These are phyloP conservation scores for Globisporangium sylvaticum DNA, from an alignment of 352 stramenopile species.

Conservation along the genomic window DNA sequence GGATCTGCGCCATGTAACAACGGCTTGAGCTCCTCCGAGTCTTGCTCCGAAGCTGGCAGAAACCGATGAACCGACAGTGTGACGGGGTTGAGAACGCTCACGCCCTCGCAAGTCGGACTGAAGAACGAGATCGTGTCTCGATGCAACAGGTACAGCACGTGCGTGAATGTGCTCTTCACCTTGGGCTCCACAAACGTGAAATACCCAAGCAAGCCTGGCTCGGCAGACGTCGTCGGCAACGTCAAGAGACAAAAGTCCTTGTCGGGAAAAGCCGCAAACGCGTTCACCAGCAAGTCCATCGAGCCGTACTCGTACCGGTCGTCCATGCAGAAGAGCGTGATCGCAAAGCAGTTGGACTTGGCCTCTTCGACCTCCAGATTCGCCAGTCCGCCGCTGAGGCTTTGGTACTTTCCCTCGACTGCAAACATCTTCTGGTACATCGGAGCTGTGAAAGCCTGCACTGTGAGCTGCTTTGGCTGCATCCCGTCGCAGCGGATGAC, in stretches of 20 bases:
- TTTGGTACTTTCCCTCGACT: conserved; percentile 28
- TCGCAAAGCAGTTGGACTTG: conserved; percentile 49
- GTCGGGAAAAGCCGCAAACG: conserved; percentile 45
- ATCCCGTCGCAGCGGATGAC: conserved; percentile 63
- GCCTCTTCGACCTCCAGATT: conserved; percentile 38
- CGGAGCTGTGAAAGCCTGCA: conserved; percentile 44
- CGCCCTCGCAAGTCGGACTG: conserved; percentile 23
- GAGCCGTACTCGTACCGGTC: conserved; percentile 36
- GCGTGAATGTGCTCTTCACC: conserved; percentile 47
- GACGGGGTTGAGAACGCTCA: conserved; percentile 29
- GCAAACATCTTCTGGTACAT: conserved; percentile 45
- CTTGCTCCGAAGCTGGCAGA: conserved; percentile 11
- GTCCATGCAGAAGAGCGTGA: conserved; percentile 69
- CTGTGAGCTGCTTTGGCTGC: conserved; percentile 32
- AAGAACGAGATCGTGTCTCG: conserved; percentile 60
- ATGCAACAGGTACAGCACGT: conserved; percentile 54
- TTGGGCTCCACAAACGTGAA: conserved; percentile 42
- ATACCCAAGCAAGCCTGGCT: conserved; percentile 42
- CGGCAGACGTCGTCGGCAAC: conserved; percentile 37
- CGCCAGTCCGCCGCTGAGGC: conserved; percentile 18
- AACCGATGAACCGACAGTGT: conserved; percentile 34
- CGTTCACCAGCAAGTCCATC: conserved; percentile 39
- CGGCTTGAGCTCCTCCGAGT: conserved; percentile 14
- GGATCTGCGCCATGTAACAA: conserved; percentile 27
- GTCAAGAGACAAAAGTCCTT: conserved; percentile 61